Evolutionary conservation across 1,284 basidiomycete genomes (phyloP).

Genomic region (Pholiota adiposa): DNA sequence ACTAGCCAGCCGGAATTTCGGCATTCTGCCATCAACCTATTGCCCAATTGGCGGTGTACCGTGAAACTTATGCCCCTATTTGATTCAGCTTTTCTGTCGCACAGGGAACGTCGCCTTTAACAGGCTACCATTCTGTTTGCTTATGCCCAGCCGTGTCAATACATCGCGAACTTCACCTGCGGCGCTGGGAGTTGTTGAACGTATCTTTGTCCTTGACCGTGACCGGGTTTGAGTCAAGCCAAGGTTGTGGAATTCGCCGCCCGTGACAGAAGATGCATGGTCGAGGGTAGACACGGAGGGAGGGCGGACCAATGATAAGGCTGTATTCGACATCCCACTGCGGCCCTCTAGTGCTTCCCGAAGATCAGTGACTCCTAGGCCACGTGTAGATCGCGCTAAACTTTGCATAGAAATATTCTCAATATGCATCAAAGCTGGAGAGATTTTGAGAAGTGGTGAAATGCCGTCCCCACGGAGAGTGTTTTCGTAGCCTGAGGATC

Average conservation of each 20-base stretch:
- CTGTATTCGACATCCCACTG: conserved; percentile 77
- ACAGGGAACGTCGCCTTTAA: conserved; percentile 68
- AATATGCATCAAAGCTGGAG: conserved; percentile 85
- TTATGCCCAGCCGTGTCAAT: conserved; percentile 76
- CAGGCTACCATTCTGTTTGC: conserved; percentile 65
- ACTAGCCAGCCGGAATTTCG: too few relatives aligned
- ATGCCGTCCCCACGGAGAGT: conserved; percentile 64
- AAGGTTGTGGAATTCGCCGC: conserved; percentile 41
- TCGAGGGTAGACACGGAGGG: conserved; percentile 79
- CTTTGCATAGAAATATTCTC: conserved; percentile 86
- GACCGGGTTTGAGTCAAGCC: conserved; percentile 54
- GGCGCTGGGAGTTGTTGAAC: conserved; percentile 50
- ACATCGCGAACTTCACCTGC: conserved; percentile 80
- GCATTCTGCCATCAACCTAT: too few relatives aligned
- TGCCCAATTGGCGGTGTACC: too few relatives aligned
- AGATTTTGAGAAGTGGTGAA: conserved; percentile 76
- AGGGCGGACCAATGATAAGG: conserved; percentile 51
- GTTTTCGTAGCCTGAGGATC: conserved; percentile 57
- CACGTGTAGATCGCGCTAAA: conserved; percentile 71
- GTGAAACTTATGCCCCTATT: neutral
- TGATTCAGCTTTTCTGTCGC: conserved; percentile 11
- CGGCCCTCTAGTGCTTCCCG: conserved; percentile 86
- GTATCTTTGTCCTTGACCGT: conserved; percentile 57
- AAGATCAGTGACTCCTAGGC: conserved; percentile 84
- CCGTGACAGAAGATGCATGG: conserved; percentile 56